Conservation (phyloP, 2,329 filamentous ascomycete species). For the Diaporthe longicolla region DNA sequence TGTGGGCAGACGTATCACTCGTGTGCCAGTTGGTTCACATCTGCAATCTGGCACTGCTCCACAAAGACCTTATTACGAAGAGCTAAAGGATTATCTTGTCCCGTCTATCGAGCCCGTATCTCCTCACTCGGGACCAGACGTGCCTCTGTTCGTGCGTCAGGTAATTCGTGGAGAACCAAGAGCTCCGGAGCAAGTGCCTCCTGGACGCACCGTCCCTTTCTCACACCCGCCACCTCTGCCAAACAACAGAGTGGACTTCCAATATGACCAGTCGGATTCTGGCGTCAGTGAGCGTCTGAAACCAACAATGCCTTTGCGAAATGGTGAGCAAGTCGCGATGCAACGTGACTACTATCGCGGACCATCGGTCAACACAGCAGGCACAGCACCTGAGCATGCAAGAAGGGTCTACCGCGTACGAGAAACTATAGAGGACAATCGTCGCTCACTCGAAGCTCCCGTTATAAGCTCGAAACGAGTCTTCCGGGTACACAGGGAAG, state of each 20-base stretch:
- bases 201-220: conserved; percentile 32
- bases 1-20: conserved; percentile 36
- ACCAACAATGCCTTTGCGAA: conserved; percentile 12
- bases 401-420: conserved; percentile 38
- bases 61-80: conserved; percentile 47
- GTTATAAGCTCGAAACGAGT: conserved; percentile 30
- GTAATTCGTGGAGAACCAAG: conserved; percentile 33
- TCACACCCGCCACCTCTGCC: conserved; percentile 2
- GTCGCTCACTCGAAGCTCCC: conserved; percentile 14
- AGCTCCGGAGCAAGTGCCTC: conserved; percentile 43
- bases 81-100: conserved; percentile 60
- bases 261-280: conserved; percentile 19
- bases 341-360: conserved; percentile 28
- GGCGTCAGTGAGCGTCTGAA: conserved; percentile 13
- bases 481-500: conserved; percentile 37
- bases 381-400: conserved; percentile 23
- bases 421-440: conserved; percentile 33
- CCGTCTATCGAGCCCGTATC: conserved; percentile 62
- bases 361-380: conserved; percentile 12
- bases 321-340: conserved; percentile 13
- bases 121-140: conserved; percentile 46
- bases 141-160: conserved; percentile 37
- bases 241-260: conserved; percentile 12
- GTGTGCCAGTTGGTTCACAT: conserved; percentile 38
- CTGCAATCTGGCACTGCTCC: conserved; percentile 28